A percentile compares a stretch with the other conserved stretches of the same genome.
phyloP scores from a whole-genome alignment of 495 filamentous ascomycete species.

The Aspergillus nidulans region DNA sequence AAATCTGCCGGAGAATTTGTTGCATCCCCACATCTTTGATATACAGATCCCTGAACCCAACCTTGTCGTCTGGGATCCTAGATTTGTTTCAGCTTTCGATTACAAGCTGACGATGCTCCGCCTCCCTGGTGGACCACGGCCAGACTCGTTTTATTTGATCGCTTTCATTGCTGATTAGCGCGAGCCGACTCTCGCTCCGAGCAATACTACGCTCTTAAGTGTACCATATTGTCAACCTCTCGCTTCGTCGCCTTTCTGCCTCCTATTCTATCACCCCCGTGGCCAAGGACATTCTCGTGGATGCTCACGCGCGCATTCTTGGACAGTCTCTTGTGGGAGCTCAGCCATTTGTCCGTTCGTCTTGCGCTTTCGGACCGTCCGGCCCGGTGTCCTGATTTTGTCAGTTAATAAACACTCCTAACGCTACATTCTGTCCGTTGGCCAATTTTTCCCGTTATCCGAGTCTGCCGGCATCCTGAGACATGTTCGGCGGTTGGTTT shows the following conservation, averaged over 20 bases:
- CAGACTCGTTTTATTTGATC: background rate
- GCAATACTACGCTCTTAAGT: background rate
- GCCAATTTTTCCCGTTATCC: constrained; percentile 2
- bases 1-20: background rate
- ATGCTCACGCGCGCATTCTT: constrained; percentile 12
- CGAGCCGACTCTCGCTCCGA: background rate
- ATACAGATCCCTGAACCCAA: background rate
- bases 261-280: constrained; percentile 1
- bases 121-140: constrained; percentile 17
- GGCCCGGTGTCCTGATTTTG: constrained; percentile 13
- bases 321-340: constrained; percentile 23
- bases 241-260: constrained; percentile 7
- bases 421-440: background rate
- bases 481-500: constrained; percentile 50
- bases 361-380: constrained; percentile 19
- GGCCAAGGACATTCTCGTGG: constrained; percentile 21
- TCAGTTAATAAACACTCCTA: constrained; percentile 3
- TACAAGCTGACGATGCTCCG: constrained; percentile 15
- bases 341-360: constrained; percentile 27
- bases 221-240: constrained; percentile 2
- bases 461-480: constrained; percentile 1
- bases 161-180: background rate
- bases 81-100: constrained; percentile 3
- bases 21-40: background rate
- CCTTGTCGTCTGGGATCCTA: background rate